A percentile compares a stretch with the other conserved stretches of the same genome.
These are phyloP conservation scores for Capsicum rhomboideum DNA, from an alignment of 257 asterid genomes.

Conservation along the genomic window DNA sequence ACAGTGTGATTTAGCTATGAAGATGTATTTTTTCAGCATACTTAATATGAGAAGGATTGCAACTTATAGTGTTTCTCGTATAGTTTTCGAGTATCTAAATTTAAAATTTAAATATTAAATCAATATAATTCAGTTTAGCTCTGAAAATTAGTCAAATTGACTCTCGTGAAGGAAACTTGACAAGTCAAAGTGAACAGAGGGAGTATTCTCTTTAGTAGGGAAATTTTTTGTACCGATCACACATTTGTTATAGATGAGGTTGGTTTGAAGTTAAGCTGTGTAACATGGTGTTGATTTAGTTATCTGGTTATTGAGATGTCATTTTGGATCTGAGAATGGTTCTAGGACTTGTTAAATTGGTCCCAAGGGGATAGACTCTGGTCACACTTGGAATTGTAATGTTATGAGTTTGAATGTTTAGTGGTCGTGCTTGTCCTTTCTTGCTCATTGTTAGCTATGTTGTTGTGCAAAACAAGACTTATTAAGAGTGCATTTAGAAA, in stretches of 20 bases:
- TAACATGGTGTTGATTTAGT: not conserved
- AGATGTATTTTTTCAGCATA: too few relatives aligned
- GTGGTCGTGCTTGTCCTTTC: not conserved
- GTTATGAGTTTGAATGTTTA: not conserved
- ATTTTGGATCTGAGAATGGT: not conserved
- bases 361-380: not conserved
- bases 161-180: too few relatives aligned
- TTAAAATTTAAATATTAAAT: too few relatives aligned
- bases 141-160: too few relatives aligned
- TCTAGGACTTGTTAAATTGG: not conserved
- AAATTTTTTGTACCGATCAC: not conserved
- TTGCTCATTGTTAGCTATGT: not conserved
- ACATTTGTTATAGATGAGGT: not conserved
- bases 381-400: not conserved
- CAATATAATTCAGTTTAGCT: too few relatives aligned
- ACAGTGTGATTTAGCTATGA: not conserved
- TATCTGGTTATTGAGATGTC: not conserved
- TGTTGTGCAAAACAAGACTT: not conserved
- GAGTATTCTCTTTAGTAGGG: not conserved
- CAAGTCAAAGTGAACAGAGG: too few relatives aligned
- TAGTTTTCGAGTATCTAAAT: too few relatives aligned
- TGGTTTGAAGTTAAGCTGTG: not conserved
- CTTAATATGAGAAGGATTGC: too few relatives aligned
- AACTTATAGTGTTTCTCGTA: too few relatives aligned
- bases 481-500: not conserved